These are phyloP conservation scores for Trichoderma afroharzianum DNA, from an alignment of 2,329 filamentous ascomycete species.

Conservation along the genomic window DNA sequence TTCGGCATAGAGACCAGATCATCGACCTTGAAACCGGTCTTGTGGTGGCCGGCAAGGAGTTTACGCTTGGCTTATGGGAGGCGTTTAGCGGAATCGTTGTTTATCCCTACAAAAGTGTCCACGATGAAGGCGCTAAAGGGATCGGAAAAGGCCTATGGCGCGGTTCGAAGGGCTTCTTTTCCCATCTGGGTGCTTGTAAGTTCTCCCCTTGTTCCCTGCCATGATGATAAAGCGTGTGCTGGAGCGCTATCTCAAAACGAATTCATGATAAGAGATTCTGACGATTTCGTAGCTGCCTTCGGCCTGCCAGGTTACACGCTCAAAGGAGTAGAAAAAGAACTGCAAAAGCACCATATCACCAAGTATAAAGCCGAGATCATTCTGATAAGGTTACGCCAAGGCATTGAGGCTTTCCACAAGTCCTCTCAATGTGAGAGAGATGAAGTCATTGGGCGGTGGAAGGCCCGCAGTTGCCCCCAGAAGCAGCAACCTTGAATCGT, in stretches of 20 bases:
- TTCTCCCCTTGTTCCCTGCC: background rate
- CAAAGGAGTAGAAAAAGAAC: conserved; percentile 52
- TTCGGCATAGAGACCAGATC: conserved; percentile 62
- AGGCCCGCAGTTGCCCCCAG: background rate
- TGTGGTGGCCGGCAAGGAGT: conserved; percentile 61
- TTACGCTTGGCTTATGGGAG: conserved; percentile 63
- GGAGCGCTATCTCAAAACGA: background rate
- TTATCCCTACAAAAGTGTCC: conserved; percentile 60
- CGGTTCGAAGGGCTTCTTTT: conserved; percentile 42
- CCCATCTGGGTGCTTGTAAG: conserved; percentile 39
- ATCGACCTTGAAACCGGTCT: conserved; percentile 59
- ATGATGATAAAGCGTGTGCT: background rate
- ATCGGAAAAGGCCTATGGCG: conserved; percentile 56
- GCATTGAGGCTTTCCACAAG: conserved; percentile 28
- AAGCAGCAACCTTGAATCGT: background rate
- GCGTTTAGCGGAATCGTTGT: conserved; percentile 64
- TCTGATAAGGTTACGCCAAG: conserved; percentile 31
- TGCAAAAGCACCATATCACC: conserved; percentile 33
- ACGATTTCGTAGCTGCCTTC: conserved; percentile 36
- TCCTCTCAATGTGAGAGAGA: conserved; percentile 23
- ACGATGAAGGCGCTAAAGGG: conserved; percentile 58
- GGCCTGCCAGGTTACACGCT: conserved; percentile 49
- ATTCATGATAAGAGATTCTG: background rate
- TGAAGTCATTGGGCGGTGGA: conserved; percentile 29
- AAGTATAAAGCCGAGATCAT: conserved; percentile 32